Percentiles rank a stretch among this genome's conserved stretches.
Conservation (phyloP, 2,329 filamentous ascomycete species). For the Aspergillus intermedius region DNA sequence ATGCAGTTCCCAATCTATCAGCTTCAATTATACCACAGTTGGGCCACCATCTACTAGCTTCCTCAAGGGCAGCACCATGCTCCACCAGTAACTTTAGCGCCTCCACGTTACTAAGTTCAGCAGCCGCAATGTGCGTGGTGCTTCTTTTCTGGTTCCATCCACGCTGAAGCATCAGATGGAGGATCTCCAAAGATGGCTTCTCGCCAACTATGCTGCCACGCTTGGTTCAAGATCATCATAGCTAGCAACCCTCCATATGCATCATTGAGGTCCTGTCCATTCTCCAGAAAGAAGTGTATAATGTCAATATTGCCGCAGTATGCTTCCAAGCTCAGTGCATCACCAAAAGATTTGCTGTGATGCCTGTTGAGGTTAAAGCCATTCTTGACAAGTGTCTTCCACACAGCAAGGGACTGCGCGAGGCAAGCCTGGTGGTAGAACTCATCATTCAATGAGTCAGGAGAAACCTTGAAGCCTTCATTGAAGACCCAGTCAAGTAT, state of each 20-base stretch:
- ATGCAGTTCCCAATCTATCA: background rate
- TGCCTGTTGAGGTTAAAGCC: background rate
- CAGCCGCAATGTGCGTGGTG: background rate
- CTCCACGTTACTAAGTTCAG: background rate
- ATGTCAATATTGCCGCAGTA: background rate
- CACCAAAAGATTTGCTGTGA: background rate
- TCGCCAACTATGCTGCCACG: background rate
- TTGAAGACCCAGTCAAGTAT: slow-evolving; percentile 1
- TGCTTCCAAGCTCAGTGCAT: background rate
- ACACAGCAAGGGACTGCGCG: background rate
- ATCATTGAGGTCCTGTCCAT: background rate
- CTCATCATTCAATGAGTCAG: background rate
- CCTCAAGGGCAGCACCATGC: background rate
- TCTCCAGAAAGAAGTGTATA: background rate
- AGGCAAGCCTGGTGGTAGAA: background rate
- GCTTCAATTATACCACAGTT: background rate
- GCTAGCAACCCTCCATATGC: background rate
- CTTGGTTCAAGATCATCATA: background rate
- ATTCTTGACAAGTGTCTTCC: background rate
- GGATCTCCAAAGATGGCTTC: background rate
- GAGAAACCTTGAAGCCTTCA: background rate
- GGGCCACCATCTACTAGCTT: background rate
- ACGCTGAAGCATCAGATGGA: background rate
- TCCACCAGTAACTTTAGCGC: background rate
- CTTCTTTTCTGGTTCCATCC: background rate